A percentile compares a stretch with the other conserved stretches of the same genome.
Conservation (phyloP, 306 rosid species). For the Malus sylvestris region DNA sequence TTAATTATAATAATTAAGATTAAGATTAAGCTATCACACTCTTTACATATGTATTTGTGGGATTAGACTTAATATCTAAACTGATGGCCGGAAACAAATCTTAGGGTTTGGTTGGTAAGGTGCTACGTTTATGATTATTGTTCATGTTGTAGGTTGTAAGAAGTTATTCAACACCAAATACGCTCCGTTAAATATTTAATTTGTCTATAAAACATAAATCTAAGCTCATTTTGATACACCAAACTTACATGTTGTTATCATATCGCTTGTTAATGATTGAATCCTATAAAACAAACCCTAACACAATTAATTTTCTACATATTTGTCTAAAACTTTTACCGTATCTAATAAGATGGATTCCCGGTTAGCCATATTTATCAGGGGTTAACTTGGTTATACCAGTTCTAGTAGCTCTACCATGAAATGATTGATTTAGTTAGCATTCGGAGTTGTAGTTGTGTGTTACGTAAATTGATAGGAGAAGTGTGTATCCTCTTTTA, state of each 20-base stretch:
- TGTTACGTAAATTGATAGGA: too few species aligned
- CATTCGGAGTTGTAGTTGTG: not conserved
- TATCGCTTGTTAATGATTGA: too few species aligned
- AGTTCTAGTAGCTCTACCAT: not conserved
- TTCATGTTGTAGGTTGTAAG: not conserved
- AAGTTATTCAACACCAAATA: not conserved
- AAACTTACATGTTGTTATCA: too few species aligned
- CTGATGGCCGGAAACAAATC: not conserved
- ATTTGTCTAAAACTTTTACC: not conserved
- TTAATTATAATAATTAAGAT: not conserved
- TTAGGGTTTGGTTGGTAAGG: not conserved
- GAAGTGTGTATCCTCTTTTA: too few species aligned
- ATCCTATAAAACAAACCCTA: too few species aligned
- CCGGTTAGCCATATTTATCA: not conserved
- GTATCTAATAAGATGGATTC: not conserved
- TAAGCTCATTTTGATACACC: too few species aligned
- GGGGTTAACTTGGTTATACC: not conserved
- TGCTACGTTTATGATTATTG: not conserved
- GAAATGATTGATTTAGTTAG: conserved; percentile 11
- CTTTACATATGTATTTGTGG: not conserved
- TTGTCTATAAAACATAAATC: too few species aligned
- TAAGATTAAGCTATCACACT: not conserved
- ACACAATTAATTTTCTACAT: too few species aligned
- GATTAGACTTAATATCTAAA: not conserved
- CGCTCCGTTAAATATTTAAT: too few species aligned